A percentile compares a stretch with the other conserved stretches of the same genome.
These are phyloP conservation scores for Neocatenulostroma microsporum DNA, from an alignment of 2,329 filamentous ascomycete genomes.

Conservation along the genomic window DNA sequence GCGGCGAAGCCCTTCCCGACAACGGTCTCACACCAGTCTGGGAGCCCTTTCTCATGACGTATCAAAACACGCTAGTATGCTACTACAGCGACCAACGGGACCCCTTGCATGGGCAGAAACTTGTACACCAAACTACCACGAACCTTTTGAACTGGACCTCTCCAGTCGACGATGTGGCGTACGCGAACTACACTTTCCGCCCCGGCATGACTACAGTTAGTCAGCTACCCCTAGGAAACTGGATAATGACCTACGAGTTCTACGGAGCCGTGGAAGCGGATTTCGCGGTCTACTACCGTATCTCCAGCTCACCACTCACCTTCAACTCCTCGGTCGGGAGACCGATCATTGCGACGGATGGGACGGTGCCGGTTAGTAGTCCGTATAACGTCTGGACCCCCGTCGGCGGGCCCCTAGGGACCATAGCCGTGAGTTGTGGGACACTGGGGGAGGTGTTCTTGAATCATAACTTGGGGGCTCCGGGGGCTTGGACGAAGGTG, in stretches of 20 bases:
- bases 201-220: slow-evolving; percentile 60
- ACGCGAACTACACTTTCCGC: slow-evolving; percentile 54
- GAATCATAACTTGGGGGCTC: slow-evolving; percentile 37
- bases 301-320: slow-evolving; percentile 39
- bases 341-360: slow-evolving; percentile 39
- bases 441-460: slow-evolving; percentile 39
- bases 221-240: slow-evolving; percentile 51
- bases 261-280: slow-evolving; percentile 39
- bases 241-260: slow-evolving; percentile 59
- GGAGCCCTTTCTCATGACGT: slow-evolving; percentile 59
- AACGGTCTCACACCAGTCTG: slow-evolving; percentile 63
- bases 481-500: slow-evolving; percentile 38
- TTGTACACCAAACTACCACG: slow-evolving; percentile 55
- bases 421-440: slow-evolving; percentile 41
- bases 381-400: slow-evolving; percentile 49
- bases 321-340: slow-evolving; percentile 38
- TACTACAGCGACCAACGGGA: slow-evolving; percentile 69
- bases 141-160: slow-evolving; percentile 55
- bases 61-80: slow-evolving; percentile 52
- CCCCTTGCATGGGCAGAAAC: slow-evolving; percentile 58
- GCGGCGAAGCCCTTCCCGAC: slow-evolving; percentile 53
- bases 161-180: slow-evolving; percentile 55
- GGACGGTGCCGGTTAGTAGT: slow-evolving; percentile 38
- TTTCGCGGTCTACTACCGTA: slow-evolving; percentile 49
- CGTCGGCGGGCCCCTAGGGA: slow-evolving; percentile 41